Conservation (phyloP, 371 early-diverging fungal genomes). For the Circinella umbellata region DNA sequence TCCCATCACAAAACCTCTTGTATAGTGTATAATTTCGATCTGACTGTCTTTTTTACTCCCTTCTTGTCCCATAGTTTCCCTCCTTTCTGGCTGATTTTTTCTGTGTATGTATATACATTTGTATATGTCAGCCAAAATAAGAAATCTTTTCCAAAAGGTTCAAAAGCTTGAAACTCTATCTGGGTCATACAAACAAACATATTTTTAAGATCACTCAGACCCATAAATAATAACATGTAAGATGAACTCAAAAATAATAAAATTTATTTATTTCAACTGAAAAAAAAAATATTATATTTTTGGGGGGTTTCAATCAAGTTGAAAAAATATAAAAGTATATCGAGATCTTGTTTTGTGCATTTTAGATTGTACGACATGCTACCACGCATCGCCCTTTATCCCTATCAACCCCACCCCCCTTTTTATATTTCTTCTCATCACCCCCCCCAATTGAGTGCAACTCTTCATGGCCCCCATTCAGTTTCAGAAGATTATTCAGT, state of each 20-base stretch:
- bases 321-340: neutral
- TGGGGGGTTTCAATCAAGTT: neutral
- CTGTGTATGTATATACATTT: neutral
- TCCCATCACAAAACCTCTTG: neutral
- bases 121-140: too few relatives aligned
- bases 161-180: neutral
- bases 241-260: too few relatives aligned
- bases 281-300: neutral
- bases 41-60: neutral
- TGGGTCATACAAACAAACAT: slow-evolving; percentile 5
- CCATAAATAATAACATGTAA: too few relatives aligned
- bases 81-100: neutral
- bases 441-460: neutral
- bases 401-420: neutral
- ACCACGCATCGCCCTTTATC: neutral
- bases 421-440: neutral
- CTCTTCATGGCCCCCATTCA: neutral
- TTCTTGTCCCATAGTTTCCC: neutral
- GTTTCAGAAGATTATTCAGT: neutral
- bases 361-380: slow-evolving; percentile 8
- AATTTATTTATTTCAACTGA: too few relatives aligned
- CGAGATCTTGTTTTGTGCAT: slow-evolving; percentile 8
- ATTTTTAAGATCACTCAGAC: neutral
- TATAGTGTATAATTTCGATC: slow-evolving; percentile 1
- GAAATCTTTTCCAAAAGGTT: too few relatives aligned